Evolutionary conservation across 495 filamentous ascomycete genomes (phyloP), one percentile per base, ranked within the genome.

Genomic region (Lindgomyces ingoldianus): DNA sequence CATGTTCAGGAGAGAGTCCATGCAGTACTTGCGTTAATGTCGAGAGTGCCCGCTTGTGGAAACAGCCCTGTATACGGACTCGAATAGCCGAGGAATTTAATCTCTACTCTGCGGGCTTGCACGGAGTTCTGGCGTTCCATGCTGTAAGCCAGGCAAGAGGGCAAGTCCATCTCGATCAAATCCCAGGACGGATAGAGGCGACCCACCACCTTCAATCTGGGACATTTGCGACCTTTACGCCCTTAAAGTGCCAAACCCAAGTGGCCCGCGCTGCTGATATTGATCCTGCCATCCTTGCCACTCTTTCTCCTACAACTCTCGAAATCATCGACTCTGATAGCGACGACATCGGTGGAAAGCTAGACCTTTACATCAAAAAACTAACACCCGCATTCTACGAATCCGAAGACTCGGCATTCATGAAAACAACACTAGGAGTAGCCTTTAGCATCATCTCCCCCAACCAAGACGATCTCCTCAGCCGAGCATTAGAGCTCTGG

Each of bases 1-100:
- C 89, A 21, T 96, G 91, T 70, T 93, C 89, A 3, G 84, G 84
- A 14, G 89, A 88, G 26, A 87, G 79, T n/a, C 91, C 91, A 3
- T 96, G 91, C 70, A 84, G 81, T 21, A 89, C 89, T n/a, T 96
- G 91, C 62, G 79, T 81, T 26, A 89, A 87, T 66, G 88, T 94
- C 2, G 82, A 91, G 59, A 86, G 85, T 42, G 90, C 91, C 1
- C 83, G 90, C 24, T 75, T 94, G 2, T 96, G 91, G 91, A 89
- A 87, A 67, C 81, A 84, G 21, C 88, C 87, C 6, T 96, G 91
- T 71, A 84, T 91, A 44, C 84, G 90, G 25, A 90, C 86, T 0
- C 87, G 86, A 25, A 84, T 94, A 50, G 85, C 84, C 0, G 88
- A 91, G 53, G 83, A 88, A 68, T 84, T 91, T 62, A 85, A 89